Percentiles rank a stretch among this genome's conserved stretches.
Evolutionary conservation across 148 eudicot genomes (phyloP).

Genomic region (Drosera capensis): DNA sequence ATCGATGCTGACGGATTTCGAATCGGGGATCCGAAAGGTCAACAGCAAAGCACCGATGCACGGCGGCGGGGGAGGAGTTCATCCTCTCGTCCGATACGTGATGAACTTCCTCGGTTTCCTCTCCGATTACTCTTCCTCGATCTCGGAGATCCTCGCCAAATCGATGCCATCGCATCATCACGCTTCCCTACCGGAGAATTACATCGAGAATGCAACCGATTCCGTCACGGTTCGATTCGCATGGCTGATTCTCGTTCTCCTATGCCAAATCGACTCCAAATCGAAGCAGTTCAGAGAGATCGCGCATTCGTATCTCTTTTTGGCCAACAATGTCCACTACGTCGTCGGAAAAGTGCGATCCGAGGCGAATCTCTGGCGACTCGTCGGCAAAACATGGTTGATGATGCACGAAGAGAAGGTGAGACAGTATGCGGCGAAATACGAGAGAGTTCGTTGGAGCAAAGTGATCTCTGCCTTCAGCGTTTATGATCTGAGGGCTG

Average conservation of each 20-base stretch:
- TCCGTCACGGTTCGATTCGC: slow-evolving; percentile 27
- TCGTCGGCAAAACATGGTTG: slow-evolving; percentile 70
- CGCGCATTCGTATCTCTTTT: slow-evolving; percentile 46
- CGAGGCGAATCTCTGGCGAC: slow-evolving; percentile 23
- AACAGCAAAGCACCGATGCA: slow-evolving; percentile 17
- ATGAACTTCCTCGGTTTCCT: slow-evolving; percentile 34
- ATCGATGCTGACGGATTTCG: slow-evolving; percentile 32
- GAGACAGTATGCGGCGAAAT: slow-evolving; percentile 38
- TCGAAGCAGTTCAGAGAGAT: slow-evolving; percentile 53
- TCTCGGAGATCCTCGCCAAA: slow-evolving; percentile 36
- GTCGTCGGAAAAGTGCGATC: slow-evolving; percentile 28
- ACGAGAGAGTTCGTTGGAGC: slow-evolving; percentile 61
- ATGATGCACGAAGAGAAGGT: slow-evolving; percentile 33
- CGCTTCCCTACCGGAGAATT: slow-evolving; percentile 28
- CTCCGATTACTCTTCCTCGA: slow-evolving; percentile 24
- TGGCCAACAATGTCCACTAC: slow-evolving; percentile 63
- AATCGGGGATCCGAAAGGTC: slow-evolving; percentile 34
- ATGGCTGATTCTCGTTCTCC: slow-evolving; percentile 49
- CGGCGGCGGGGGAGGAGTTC: slow-evolving; percentile 45
- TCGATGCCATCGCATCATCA: slow-evolving; percentile 13
- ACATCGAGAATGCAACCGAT: slow-evolving; percentile 19
- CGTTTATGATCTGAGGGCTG: slow-evolving; percentile 17
- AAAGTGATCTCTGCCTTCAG: slow-evolving; percentile 23
- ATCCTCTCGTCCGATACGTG: slow-evolving; percentile 41
- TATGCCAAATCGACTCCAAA: slow-evolving; percentile 53